phyloP scores from a whole-genome alignment of 495 filamentous ascomycete genomes.

The Astrothelium macrocarpum region DNA sequence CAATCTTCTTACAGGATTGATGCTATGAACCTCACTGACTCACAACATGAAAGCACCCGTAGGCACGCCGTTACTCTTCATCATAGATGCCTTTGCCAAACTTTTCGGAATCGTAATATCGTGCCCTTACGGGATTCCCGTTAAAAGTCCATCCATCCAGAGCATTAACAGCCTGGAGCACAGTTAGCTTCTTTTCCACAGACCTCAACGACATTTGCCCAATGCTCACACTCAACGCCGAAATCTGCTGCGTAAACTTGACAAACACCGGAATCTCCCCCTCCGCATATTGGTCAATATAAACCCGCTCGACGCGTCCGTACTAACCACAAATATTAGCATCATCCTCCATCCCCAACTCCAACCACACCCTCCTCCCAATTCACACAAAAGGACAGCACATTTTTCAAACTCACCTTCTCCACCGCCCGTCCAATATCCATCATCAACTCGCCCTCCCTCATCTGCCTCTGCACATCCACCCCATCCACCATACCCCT shows the following conservation, averaged over 20 bases:
- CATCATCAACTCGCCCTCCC: constrained; percentile 64
- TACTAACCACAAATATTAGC: too few relatives aligned
- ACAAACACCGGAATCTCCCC: constrained; percentile 67
- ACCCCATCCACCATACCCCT: constrained; percentile 75
- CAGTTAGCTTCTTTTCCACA: not conserved
- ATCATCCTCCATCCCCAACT: too few relatives aligned
- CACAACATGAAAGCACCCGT: too few relatives aligned
- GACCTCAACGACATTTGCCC: not conserved
- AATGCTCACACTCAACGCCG: constrained; percentile 63
- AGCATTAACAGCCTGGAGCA: constrained; percentile 68
- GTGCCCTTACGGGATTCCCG: constrained; percentile 67
- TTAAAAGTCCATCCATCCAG: constrained; percentile 78
- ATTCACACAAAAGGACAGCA: too few relatives aligned
- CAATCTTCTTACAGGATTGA: too few relatives aligned
- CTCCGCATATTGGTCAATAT: constrained; percentile 48
- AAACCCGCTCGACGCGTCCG: constrained; percentile 75
- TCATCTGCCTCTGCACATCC: constrained; percentile 59
- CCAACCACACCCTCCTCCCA: too few relatives aligned
- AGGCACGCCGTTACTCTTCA: too few relatives aligned
- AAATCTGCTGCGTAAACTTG: constrained; percentile 73
- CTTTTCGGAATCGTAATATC: constrained; percentile 68
- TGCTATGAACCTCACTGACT: too few relatives aligned
- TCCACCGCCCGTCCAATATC: constrained; percentile 86
- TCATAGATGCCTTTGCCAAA: constrained; percentile 65
- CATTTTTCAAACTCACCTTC: constrained; percentile 34